Evolutionary conservation across 805 yeast species (phyloP).

Genomic region (Blastobotrys parvus): DNA sequence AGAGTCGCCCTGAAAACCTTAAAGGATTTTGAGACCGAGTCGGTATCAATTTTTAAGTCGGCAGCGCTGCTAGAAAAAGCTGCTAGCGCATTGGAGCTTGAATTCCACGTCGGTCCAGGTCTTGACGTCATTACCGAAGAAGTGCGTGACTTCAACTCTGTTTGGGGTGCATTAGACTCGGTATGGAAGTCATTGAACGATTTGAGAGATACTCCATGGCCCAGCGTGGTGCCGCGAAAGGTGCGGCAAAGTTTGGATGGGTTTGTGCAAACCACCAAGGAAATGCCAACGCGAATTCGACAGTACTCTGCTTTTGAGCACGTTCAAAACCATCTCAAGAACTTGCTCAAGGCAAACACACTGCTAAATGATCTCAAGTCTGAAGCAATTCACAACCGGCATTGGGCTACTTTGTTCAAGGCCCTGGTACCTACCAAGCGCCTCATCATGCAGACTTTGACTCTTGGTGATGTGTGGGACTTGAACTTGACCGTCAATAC

Average conservation of each 20-base stretch:
- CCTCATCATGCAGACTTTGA: conserved; percentile 23
- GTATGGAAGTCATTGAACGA: conserved; percentile 41
- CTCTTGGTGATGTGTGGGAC: conserved; percentile 55
- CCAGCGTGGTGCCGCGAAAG: conserved; percentile 34
- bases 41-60: conserved; percentile 9
- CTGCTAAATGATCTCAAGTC: conserved; percentile 42
- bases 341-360: conserved; percentile 32
- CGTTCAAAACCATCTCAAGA: conserved; percentile 40
- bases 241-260: conserved; percentile 43
- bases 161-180: conserved; percentile 54
- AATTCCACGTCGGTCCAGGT: conserved; percentile 24
- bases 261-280: conserved; percentile 37
- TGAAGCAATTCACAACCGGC: conserved; percentile 53
- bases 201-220: conserved; percentile 43
- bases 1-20: conserved; percentile 21
- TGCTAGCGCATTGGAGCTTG: conserved; percentile 28
- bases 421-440: conserved; percentile 19
- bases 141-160: conserved; percentile 45
- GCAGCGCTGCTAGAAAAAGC: conserved; percentile 27
- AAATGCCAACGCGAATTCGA: conserved; percentile 49
- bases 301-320: conserved; percentile 63
- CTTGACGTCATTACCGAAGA: conserved; percentile 37
- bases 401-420: conserved; percentile 49
- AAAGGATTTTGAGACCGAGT: conserved; percentile 21
- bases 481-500: conserved; percentile 43